Evolutionary conservation across 108 stramenopile genomes (phyloP), one percentile per base, ranked within the genome.

Genomic region (Cyclotella atomus): DNA sequence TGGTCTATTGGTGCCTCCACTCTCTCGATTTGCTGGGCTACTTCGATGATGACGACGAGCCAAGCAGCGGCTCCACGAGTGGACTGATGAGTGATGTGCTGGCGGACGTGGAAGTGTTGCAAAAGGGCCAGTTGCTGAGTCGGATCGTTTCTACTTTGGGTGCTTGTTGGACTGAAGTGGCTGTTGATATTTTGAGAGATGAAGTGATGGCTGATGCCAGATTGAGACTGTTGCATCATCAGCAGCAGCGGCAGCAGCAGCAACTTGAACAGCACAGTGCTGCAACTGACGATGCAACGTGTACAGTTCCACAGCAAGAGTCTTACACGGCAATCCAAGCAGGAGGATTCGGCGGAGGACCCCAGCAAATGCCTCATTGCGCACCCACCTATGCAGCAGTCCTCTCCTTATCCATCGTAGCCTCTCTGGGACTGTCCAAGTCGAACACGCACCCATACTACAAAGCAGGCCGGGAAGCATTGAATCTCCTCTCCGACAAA

Each of bases 301-400:
- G n/a, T n/a, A n/a, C n/a, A n/a, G n/a, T n/a, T n/a, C n/a, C n/a
- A n/a, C 15, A 60, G 3, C 16, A 20, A 23, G 20, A 30, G 0
- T 71, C 21, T 43, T 41, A 53, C 66, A 67, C 50, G 10, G 28
- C 45, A 43, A 71, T 78, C 2, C 28, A 43, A 2, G 85, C 71
- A 19, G 97, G 98, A 16, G 99, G 98, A 15, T 99, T 96, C 76
- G 97, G 97, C 52, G 99, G 99, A 19, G 97, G 97, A 46, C 94
- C 96, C 14, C 64, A 62, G 8, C 98, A 98, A 83, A 74, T 99
- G 77, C 83, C 97, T 5, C 98, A 99, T 75, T 84, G 88, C 17
- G 99, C 99, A 2, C 93, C 99, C 2, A 97, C 97, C 10, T 99
- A 99, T 81, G 99, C 98, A 12, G 88, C 90, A 12, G 82, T 96